Base-by-base conservation (phyloP, 495 filamentous ascomycete genomes). In the Trichocladium antarcticum region DNA sequence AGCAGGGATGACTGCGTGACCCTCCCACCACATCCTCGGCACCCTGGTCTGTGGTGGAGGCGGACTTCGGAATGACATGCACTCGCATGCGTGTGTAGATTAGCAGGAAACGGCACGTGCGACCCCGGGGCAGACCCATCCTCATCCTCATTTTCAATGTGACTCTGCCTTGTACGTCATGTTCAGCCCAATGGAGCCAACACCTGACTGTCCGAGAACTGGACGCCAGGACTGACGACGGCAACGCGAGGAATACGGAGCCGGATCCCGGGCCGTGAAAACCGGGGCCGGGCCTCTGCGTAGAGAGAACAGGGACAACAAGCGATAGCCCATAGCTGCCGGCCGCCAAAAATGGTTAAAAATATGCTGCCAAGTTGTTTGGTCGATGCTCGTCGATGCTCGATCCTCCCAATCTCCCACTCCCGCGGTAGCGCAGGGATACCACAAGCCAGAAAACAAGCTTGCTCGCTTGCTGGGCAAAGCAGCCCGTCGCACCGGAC, bases 91-190 rank as follows among this genome's bases (percentile, higher is more conserved):
- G 35, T 38, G 21, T 15, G 16, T n/a, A n/a, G n/a, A n/a, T n/a
- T n/a, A n/a, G n/a, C n/a, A 41, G 29, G 8, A 12, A 20, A 19
- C 21, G 42, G 2, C 42, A 48, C 31, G 39, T 49, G 40, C 36
- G 27, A 21, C 36, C 37, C 43, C 41, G 47, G 37, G 54, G 41
- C 47, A 28, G 37, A 37, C 51, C 51, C 49, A 57, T 54, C 55
- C 57, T 50, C 54, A 56, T 31, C 42, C 57, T 50, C 54, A 56
- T 31, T 45, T 16, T 46, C 45, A 36, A 50, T 55, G 54, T 42
- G 37, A 56, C 57, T 43, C 37, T 59, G 47, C 9, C 34, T 31
- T 29, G 40, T 38, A 32, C 38, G 47, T 42, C 47, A 34, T 44
- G 40, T 15, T 41, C 40, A 32, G n/a, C n/a, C n/a, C n/a, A n/a